Evolutionary conservation across 2,329 filamentous ascomycete genomes (phyloP), one percentile per base, ranked within the genome.

Genomic region (Fusarium proliferatum): DNA sequence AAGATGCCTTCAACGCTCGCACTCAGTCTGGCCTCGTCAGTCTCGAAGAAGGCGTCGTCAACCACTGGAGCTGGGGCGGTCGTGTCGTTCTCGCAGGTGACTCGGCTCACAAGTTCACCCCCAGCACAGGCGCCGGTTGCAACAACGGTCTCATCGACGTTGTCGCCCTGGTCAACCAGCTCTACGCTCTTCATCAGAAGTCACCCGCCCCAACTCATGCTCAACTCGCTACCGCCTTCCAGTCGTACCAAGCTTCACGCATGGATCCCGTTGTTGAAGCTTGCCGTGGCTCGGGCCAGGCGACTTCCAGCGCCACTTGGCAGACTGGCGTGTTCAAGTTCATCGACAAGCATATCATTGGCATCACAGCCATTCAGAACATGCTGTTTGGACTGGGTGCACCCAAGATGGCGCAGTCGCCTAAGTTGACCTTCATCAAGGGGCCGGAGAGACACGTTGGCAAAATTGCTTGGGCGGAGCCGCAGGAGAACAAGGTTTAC

Each of bases 51-150:
- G 83, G 82, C 0, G 75, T 84, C 4, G 74, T 82, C 15, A 53
- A 71, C 15, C 73, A 82, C 49, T 84, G 82, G 83, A 81, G 78
- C 61, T 79, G 75, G 69, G 76, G 71, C 11, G 80, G 82, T 3
- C 74, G 80, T 2, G 70, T 84, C 12, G 81, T 81, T 3, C 79
- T 85, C 2, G 78, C 73, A 0, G 83, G 83, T 0, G 83, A 85
- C 45, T 72, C 83, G 0, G 78, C 77, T 3, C 83, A 84, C 63
- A 84, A 84, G 45, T 80, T 81, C 57, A 83, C 82, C 0, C 81
- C 83, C 0, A 82, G 80, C 53, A 75, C 80, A 0, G 82, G 81
- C 0, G 74, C 77, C 1, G 82, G 82, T 1, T 79, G 79, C 42
- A 83, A 84, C 69, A 79, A 79, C 26, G 82, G 79, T 1, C 73